These are phyloP conservation scores for Phoma herbarum DNA, from an alignment of 2,329 filamentous ascomycete species.

Conservation along the genomic window DNA sequence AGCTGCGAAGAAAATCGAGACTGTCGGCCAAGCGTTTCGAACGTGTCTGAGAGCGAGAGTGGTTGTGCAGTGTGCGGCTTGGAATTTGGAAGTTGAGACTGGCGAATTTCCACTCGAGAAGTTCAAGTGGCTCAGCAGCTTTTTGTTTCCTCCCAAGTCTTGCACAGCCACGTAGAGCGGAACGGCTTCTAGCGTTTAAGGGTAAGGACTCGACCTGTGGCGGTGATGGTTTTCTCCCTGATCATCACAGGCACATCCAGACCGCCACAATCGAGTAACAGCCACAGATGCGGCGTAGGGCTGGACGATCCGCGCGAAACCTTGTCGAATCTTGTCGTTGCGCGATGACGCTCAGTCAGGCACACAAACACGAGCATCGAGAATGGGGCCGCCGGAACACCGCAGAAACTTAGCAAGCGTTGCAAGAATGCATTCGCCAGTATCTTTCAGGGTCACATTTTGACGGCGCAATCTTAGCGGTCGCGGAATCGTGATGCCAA, in stretches of 20 bases:
- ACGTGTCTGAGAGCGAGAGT: conserved; percentile 10
- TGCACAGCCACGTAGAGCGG: conserved; percentile 23
- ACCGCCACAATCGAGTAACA: conserved; percentile 14
- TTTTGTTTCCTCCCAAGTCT: conserved; percentile 15
- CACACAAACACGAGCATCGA: background rate
- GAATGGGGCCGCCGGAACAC: conserved; percentile 5
- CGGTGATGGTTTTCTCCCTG: conserved; percentile 14
- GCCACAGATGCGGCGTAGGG: conserved; percentile 4
- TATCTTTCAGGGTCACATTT: background rate
- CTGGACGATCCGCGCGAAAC: background rate
- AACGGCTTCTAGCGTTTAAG: conserved; percentile 21
- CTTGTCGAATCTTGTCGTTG: background rate
- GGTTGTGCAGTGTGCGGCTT: background rate
- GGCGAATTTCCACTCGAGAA: conserved; percentile 3
- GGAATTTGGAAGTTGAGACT: conserved; percentile 8
- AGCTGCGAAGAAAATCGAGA: conserved; percentile 10
- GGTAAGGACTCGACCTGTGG: conserved; percentile 21
- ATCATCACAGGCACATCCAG: conserved; percentile 8
- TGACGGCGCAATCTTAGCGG: background rate
- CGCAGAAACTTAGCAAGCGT: background rate
- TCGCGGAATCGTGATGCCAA: background rate
- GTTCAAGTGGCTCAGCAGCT: conserved; percentile 16
- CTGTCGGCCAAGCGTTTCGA: conserved; percentile 19
- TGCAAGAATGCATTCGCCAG: background rate
- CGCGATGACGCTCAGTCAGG: background rate